These are phyloP conservation scores for Inga leiocalycina DNA, from an alignment of 306 rosid species.

Conservation along the genomic window DNA sequence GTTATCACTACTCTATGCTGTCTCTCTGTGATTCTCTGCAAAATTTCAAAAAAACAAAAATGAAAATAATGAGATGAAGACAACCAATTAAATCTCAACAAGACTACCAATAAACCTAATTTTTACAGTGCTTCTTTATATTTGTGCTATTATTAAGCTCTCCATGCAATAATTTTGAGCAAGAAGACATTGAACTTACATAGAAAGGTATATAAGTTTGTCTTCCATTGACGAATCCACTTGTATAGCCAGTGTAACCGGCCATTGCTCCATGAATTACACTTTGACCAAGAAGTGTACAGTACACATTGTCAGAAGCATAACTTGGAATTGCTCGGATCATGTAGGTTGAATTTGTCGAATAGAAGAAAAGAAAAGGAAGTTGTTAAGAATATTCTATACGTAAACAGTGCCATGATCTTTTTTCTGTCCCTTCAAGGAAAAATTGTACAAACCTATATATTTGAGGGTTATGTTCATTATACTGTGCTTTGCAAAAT, in stretches of 20 bases:
- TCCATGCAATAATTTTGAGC: too few relatives aligned
- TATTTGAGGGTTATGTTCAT: slow-evolving; percentile 81
- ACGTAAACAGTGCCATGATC: background rate
- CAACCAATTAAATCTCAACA: background rate
- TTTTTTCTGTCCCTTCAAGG: background rate
- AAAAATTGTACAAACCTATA: slow-evolving; percentile 62
- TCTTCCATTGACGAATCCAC: slow-evolving; percentile 91
- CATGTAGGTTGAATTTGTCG: slow-evolving; percentile 93
- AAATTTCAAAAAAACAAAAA: background rate
- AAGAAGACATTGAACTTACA: slow-evolving; percentile 55
- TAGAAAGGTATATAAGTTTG: slow-evolving; percentile 82
- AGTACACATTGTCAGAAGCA: slow-evolving; percentile 90
- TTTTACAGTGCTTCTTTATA: background rate
- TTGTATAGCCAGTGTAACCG: slow-evolving; percentile 82
- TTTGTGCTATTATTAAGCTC: background rate
- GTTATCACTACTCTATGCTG: slow-evolving; percentile 81
- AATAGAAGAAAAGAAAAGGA: slow-evolving; percentile 2
- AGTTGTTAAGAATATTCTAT: slow-evolving; percentile 22
- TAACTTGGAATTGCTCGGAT: slow-evolving; percentile 98
- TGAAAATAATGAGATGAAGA: background rate
- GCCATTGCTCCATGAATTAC: slow-evolving; percentile 99
- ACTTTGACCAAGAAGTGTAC: slow-evolving; percentile 95
- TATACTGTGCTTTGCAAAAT: slow-evolving; percentile 50
- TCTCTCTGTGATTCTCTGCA: slow-evolving; percentile 81
- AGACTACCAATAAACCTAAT: background rate